Percentiles rank a stretch among this genome's conserved stretches.
phyloP scores from a whole-genome alignment of 2,329 filamentous ascomycete species.

The Exophiala sideris region DNA sequence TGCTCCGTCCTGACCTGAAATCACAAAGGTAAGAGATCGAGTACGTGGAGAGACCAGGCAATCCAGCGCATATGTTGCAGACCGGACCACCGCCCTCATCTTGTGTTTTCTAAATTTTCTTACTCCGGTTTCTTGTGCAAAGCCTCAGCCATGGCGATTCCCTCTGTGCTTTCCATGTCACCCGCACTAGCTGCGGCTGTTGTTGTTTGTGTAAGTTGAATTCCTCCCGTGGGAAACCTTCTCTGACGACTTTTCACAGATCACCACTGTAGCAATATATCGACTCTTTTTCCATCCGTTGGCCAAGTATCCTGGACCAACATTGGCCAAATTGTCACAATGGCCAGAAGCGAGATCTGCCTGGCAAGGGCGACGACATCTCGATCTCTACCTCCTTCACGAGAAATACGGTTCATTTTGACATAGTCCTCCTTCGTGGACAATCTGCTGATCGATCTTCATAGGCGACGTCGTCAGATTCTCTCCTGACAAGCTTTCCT shows the following conservation, averaged over 20 bases:
- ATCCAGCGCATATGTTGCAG: neutral
- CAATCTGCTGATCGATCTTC: constrained; percentile 6
- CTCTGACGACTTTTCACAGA: constrained; percentile 1
- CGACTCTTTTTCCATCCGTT: constrained; percentile 52
- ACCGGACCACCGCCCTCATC: neutral
- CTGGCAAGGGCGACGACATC: constrained; percentile 31
- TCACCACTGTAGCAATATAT: constrained; percentile 16
- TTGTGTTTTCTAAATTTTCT: too few species aligned
- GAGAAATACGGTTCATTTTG: constrained; percentile 31
- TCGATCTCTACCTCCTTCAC: constrained; percentile 31
- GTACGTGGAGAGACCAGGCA: too few species aligned
- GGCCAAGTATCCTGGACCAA: constrained; percentile 62
- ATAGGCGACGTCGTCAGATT: constrained; percentile 29
- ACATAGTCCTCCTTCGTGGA: neutral
- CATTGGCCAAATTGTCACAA: constrained; percentile 55
- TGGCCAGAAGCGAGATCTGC: constrained; percentile 37
- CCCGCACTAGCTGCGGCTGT: constrained; percentile 2
- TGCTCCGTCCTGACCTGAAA: too few species aligned
- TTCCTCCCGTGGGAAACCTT: neutral
- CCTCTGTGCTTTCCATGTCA: constrained; percentile 3
- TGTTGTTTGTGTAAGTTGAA: constrained; percentile 14
- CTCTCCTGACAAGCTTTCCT: constrained; percentile 28
- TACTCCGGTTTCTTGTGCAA: neutral
- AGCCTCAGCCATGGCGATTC: constrained; percentile 6
- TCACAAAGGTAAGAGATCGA: too few species aligned